phyloP scores from a whole-genome alignment of 2,329 filamentous ascomycete species.

The Xylariaceae sp. region DNA sequence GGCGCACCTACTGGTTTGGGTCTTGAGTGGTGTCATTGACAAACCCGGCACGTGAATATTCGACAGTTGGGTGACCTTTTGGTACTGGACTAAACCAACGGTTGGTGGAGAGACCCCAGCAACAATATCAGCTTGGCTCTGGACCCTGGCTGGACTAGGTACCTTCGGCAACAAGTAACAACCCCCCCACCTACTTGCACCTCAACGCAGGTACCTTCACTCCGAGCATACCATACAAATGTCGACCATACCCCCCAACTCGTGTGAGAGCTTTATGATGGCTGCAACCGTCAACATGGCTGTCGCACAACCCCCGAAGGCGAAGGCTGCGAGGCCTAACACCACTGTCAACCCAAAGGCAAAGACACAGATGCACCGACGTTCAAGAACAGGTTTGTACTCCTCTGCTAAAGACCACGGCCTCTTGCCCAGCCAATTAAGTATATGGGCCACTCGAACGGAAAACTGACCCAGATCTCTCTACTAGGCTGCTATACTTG shows the following conservation, averaged over 20 bases:
- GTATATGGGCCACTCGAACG: constrained; percentile 19
- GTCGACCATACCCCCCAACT: constrained; percentile 62
- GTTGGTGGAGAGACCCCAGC: constrained; percentile 31
- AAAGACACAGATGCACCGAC: constrained; percentile 83
- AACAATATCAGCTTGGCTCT: constrained; percentile 35
- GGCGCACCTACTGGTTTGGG: constrained; percentile 24
- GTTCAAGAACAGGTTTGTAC: constrained; percentile 85
- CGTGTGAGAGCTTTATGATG: constrained; percentile 48
- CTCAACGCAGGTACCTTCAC: constrained; percentile 42
- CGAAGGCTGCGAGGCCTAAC: constrained; percentile 53
- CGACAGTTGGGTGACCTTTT: constrained; percentile 32
- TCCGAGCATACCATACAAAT: constrained; percentile 52
- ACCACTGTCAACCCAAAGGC: constrained; percentile 56
- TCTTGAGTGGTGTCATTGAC: constrained; percentile 26
- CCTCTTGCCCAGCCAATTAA: constrained; percentile 17
- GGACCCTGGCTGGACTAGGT: constrained; percentile 31
- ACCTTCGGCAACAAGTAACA: constrained; percentile 34
- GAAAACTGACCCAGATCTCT: constrained; percentile 32
- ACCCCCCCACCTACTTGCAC: constrained; percentile 32
- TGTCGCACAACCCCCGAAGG: constrained; percentile 54
- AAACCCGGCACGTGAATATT: constrained; percentile 28
- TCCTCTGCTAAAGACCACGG: constrained; percentile 24
- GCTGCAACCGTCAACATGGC: constrained; percentile 57
- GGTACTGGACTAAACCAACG: constrained; percentile 29
- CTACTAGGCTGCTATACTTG: constrained; percentile 62